Base-by-base conservation (phyloP, 106 monocot species). In the Dendrobium nobile region DNA sequence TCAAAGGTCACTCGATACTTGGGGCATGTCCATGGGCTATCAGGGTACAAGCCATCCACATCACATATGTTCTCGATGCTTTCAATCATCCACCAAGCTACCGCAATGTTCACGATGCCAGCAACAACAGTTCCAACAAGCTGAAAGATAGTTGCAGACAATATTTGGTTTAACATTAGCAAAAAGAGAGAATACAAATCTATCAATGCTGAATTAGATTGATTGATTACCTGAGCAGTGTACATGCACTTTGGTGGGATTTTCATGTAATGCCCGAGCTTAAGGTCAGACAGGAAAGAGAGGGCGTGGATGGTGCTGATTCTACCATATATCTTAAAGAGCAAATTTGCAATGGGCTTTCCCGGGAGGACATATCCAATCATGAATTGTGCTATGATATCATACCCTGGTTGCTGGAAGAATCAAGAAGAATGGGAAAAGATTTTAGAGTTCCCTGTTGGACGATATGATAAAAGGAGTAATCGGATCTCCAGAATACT, bases 191-290 rank as follows among this genome's bases (percentile, higher is more conserved):
- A 70, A 11, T 33, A 70, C 5, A 70, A 17, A 37, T 28, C 33
- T 16, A 37, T 9, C 33, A 37, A 3, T 70, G 70, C 13, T 33
- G 10, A 16, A 70, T 22, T 61, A 70, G 15, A 37, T 15, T 70
- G 37, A 16, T 33, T 28, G 37, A 41, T 75, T 20, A 95, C 92
- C 90, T 95, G 95, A 77, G 95, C 95, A n/a, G 91, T 89, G 89
- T 88, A 95, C 95, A 92, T 95, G 88, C 91, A 89, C 47, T 92
- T 81, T 4, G 95, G 95, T 41, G 95, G 95, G 64, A 95, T 93
- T 78, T 95, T 95, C 95, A 95, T 95, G 88, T 95, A 95, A 79
- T 95, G 95, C 5, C 95, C 95, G 18, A 95, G 92, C 89, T 95
- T 95, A 78, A 95, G 86, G 78, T 95, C 95, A 3, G 92, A 84